Evolutionary conservation across 2,329 filamentous ascomycete species (phyloP).

Genomic region (Paraphoma sp.): DNA sequence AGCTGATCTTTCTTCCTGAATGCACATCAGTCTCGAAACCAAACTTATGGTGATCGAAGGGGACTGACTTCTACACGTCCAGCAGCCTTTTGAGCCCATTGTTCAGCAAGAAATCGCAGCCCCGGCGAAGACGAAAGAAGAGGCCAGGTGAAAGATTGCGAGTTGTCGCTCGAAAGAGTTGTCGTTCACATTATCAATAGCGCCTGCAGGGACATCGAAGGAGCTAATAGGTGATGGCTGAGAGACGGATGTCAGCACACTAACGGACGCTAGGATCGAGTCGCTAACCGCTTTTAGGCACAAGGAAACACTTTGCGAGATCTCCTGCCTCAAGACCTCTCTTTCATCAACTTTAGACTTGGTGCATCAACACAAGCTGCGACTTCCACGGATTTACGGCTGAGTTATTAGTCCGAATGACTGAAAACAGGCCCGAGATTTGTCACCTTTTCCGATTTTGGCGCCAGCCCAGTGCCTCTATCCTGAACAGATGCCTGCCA

Average conservation of each 20-base stretch:
- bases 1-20: constrained; percentile 17
- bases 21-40: background rate
- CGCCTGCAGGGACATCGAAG: background rate
- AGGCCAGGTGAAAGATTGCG: background rate
- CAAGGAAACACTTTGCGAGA: background rate
- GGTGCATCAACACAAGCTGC: too few species aligned
- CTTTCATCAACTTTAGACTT: too few species aligned
- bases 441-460: background rate
- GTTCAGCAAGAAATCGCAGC: background rate
- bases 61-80: constrained; percentile 12
- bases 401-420: background rate
- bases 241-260: background rate
- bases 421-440: background rate
- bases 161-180: background rate
- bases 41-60: background rate
- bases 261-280: background rate
- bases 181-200: background rate
- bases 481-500: background rate
- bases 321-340: too few species aligned
- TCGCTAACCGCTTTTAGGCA: background rate
- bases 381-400: background rate
- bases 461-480: background rate
- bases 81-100: constrained; percentile 7
- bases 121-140: background rate
- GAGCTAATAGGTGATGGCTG: background rate